A percentile compares a stretch with the other conserved stretches of the same genome.
These are phyloP conservation scores for Grosmannia clavigera DNA, from an alignment of 2,329 filamentous ascomycete species.

Conservation along the genomic window DNA sequence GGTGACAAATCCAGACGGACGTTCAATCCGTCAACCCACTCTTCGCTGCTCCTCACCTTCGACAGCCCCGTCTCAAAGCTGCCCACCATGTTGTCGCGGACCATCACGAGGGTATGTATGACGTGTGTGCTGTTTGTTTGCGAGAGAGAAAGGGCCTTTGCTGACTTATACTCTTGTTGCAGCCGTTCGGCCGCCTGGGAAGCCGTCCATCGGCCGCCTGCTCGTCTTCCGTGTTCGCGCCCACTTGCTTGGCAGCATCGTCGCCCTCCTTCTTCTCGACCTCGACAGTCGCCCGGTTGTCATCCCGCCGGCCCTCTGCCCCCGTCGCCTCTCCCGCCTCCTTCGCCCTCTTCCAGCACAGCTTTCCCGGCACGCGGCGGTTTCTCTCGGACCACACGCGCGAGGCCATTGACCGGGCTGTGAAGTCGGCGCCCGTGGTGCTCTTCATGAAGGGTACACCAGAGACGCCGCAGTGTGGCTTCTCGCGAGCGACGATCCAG, in stretches of 20 bases:
- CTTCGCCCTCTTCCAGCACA: neutral
- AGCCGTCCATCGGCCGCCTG: neutral
- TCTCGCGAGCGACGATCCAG: constrained; percentile 89
- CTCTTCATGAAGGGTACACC: constrained; percentile 91
- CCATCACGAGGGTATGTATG: constrained; percentile 6
- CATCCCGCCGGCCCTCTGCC: neutral
- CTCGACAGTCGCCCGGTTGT: neutral
- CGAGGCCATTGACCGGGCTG: constrained; percentile 79
- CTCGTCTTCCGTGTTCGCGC: neutral
- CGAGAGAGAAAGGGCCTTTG: neutral
- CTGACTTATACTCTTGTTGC: neutral
- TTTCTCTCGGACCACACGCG: constrained; percentile 65
- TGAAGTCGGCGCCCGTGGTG: constrained; percentile 79
- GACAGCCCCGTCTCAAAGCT: neutral
- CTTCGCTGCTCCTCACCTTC: neutral
- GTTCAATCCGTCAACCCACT: neutral
- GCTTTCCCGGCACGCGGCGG: constrained; percentile 1
- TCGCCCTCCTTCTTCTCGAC: neutral
- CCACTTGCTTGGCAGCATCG: neutral
- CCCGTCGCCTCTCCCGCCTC: neutral
- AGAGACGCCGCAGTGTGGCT: constrained; percentile 71
- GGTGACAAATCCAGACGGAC: neutral
- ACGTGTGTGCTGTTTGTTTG: neutral
- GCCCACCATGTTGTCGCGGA: constrained; percentile 9
- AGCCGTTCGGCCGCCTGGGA: constrained; percentile 7